Base-by-base conservation (phyloP, 345 rosid species). In the Cochlearia excelsa region DNA sequence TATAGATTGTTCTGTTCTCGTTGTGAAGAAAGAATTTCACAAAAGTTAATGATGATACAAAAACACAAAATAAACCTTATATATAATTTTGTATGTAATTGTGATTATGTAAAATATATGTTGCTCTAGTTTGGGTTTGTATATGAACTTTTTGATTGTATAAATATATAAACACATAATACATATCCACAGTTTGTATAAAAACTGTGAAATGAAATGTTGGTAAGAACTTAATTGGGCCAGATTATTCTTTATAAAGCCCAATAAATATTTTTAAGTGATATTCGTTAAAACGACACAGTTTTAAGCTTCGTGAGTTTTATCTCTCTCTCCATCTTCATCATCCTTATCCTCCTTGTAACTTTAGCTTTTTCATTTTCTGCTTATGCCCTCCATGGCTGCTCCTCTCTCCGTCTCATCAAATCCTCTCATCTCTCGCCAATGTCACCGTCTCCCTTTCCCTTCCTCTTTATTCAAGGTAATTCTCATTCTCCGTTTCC, bases 401-500 rank as follows among this genome's bases (percentile, higher is more conserved):
- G 37, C 51, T 67, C 70, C 74, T 35, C 67, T 75, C 40, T 70
- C 77, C 0, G 1, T 78, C 48, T 67, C 81, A 39, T 50, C 74
- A 41, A 67, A 66, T 30, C 74, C 73, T 23, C 71, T 64, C 5
- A 45, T 29, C 41, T 30, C 75, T 4, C 39, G 61, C 51, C 71
- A 35, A 6, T 57, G 68, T 49, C 6, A 48, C 9, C 52, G 54
- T 54, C 56, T 51, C 38, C 30, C 7, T 8, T 69, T 60, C 28
- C 46, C 73, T 50, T 67, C 65, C 7, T 61, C 73, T 41, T 55
- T 62, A 0, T 78, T 81, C 27, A 78, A 74, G 70, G 81, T 50
- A 50, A 46, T 26, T 41, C 57, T 16, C 30, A 16, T 16, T 68
- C 4, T 40, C 39, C 11, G 44, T 40, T 30, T 10, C 16, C 4